Evolutionary conservation across 768 basidiomycete genomes (phyloP), one percentile per base, ranked within the genome.

Genomic region (Trametes punicea): DNA sequence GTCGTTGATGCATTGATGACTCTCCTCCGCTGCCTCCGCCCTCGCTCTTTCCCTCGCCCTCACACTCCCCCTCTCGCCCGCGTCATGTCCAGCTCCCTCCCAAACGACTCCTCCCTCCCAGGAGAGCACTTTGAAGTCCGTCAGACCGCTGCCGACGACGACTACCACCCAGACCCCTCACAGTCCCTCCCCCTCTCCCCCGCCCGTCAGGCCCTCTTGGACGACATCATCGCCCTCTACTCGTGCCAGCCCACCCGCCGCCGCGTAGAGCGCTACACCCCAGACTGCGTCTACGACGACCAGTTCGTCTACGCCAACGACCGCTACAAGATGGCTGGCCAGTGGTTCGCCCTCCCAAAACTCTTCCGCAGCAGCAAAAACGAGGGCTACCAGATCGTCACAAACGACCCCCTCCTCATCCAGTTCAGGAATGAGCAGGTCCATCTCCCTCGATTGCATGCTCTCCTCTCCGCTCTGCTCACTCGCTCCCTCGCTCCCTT

Each of bases 381-480:
- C 58, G 66, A 70, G 42, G 65, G 70, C 13, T 73, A 74, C 56
- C 67, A 74, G 62, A 68, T 75, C 18, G 57, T 69, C 18, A 62
- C 57, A 60, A 73, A 73, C 56, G 71, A 75, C 44, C 69, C 66
- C 13, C 65, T 70, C 52, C 48, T 70, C 62, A 74, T 75, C 51
- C 74, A 75, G 64, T 75, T 77, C 65, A 74, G 74, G 67, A 74
- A 75, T 61, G 74, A 75, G 61, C 73, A 75, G 67, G 71, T 70
- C 25, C 31, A 48, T 57, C 21, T n/a, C n/a, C n/a, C n/a, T n/a
- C n/a, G n/a, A n/a, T n/a, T n/a, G n/a, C n/a, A n/a, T n/a, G 27
- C 45, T 52, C 38, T 6, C 18, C 33, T 21, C 9, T 2, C 8
- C 20, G 34, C 29, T 16, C 23, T 18, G 3, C 11, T 4, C 3